Conservation (phyloP, 441 rosid genomes). For the Biscutella auriculata region DNA sequence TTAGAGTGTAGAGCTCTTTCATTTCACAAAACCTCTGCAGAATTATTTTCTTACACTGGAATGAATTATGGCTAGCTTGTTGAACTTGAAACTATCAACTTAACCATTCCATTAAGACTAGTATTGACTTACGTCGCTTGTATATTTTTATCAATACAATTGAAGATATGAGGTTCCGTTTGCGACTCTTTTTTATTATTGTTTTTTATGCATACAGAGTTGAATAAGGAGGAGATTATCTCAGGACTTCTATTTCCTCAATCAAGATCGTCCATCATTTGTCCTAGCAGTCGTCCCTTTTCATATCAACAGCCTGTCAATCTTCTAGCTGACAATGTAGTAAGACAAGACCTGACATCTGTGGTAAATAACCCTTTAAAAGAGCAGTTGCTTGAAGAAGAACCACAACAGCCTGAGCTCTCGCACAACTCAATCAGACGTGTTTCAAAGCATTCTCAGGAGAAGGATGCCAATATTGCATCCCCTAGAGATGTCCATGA, state of each 20-base stretch:
- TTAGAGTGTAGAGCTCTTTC: background rate
- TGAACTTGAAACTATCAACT: background rate
- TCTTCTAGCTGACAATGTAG: conserved; percentile 24
- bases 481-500: conserved; percentile 43
- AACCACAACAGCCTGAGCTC: conserved; percentile 21
- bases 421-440: conserved; percentile 22
- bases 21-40: background rate
- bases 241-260: conserved; percentile 39
- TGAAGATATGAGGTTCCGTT: background rate
- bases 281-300: conserved; percentile 28
- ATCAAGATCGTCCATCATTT: conserved; percentile 28
- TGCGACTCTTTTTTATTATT: background rate
- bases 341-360: conserved; percentile 20
- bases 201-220: conserved; percentile 27
- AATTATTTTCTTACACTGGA: background rate
- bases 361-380: conserved; percentile 18
- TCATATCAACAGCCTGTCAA: conserved; percentile 20
- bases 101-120: background rate
- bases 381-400: conserved; percentile 24
- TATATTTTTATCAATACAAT: background rate
- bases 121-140: background rate
- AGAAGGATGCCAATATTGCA: conserved; percentile 29
- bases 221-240: conserved; percentile 58
- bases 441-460: conserved; percentile 18
- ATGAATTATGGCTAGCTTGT: background rate